Base-by-base conservation (phyloP, 2,329 filamentous ascomycete species). In the Ophiosphaerella narmari region DNA sequence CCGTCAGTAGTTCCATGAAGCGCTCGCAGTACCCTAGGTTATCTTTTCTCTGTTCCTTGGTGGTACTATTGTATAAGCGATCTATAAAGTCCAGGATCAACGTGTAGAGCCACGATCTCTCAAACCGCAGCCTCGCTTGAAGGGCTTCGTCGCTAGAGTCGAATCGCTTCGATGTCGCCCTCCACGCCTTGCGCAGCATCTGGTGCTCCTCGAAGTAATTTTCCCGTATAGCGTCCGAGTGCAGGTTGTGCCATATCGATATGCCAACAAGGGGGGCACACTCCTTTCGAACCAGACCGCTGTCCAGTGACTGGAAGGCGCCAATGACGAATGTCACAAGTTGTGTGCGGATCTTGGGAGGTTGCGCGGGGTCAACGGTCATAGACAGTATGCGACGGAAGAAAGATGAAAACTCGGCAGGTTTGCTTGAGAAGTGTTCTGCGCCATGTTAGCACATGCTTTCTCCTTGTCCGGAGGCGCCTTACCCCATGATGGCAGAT, bases 191-290 rank as follows among this genome's bases (percentile, higher is more conserved):
- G 69, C 85, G 87, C 63, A 96, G 75, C 57, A 90, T 86, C n/a
- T 84, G 75, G 39, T 84, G 83, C 60, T 89, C 86, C 37, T 90
- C 86, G 26, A 99, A 80, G 47, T 86, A 84, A 31, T 78, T 78
- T 46, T 96, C 90, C 59, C 91, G 84, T 55, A 86, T 83, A 50
- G 82, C 81, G 31, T 95, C 91, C 48, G 83, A 89, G 26, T 90
- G 89, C 33, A 99, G 77, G 68, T 96, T 95, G 66, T 97, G 90
- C 94, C 94, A 99, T 63, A 94, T 91, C 1, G 90, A 88, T 63
- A 99, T 96, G 11, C 91, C 94, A 16, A 99, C 93, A 43, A 99
- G 78, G 1, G 95, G 91, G 6, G 93, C 94, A 74, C 94, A 97
- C 78, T 99, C 94, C 73, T 97, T 97, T 55, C 94, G 87, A 42